phyloP scores from a whole-genome alignment of 2,329 filamentous ascomycete species.

The Aspergillus fumigatus region DNA sequence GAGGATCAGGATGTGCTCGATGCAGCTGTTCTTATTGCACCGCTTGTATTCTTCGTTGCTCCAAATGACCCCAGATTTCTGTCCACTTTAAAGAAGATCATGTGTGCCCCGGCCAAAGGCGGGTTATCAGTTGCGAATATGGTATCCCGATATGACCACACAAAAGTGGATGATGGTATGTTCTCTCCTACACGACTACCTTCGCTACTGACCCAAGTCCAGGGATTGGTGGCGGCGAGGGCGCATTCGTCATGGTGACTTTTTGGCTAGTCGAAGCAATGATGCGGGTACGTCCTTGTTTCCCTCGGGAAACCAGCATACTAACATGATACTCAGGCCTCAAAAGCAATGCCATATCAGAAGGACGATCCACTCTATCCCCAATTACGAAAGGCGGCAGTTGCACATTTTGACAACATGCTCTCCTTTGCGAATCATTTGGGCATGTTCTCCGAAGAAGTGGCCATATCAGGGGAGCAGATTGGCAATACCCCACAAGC shows the following conservation, averaged over 20 bases:
- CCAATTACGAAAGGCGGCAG: slow-evolving; percentile 43
- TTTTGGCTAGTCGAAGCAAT: slow-evolving; percentile 79
- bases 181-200: background rate
- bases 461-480: slow-evolving; percentile 69
- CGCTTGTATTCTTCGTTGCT: slow-evolving; percentile 73
- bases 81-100: slow-evolving; percentile 66
- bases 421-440: slow-evolving; percentile 71
- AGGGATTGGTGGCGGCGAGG: slow-evolving; percentile 70
- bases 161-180: slow-evolving; percentile 64
- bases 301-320: slow-evolving; percentile 19
- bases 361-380: slow-evolving; percentile 20
- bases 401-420: slow-evolving; percentile 74
- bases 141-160: slow-evolving; percentile 70
- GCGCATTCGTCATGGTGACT: slow-evolving; percentile 76
- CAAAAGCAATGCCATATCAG: background rate
- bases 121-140: slow-evolving; percentile 70
- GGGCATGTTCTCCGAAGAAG: slow-evolving; percentile 75
- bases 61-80: slow-evolving; percentile 73
- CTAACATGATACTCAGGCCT: background rate
- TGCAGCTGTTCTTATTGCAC: slow-evolving; percentile 70
- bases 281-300: slow-evolving; percentile 53
- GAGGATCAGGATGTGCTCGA: slow-evolving; percentile 66
- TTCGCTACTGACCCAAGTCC: background rate
- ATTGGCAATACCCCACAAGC: slow-evolving; percentile 76
- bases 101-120: slow-evolving; percentile 68